Evolutionary conservation across 2,329 filamentous ascomycete genomes (phyloP), one percentile per base, ranked within the genome.

Genomic region (Sporothrix inflata): DNA sequence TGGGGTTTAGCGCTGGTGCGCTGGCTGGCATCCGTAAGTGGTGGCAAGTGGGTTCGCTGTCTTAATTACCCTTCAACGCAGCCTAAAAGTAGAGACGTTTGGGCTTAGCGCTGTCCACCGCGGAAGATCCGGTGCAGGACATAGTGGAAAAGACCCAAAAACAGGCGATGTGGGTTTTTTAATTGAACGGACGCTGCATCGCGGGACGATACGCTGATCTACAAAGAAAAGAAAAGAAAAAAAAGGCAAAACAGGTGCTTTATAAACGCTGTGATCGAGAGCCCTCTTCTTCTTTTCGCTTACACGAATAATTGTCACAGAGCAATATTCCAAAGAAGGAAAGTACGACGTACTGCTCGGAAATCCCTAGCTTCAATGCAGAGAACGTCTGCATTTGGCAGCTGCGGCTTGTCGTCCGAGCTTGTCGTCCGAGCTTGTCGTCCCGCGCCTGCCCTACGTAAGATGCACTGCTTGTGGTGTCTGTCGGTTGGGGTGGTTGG

Each of bases 1-100:
- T 69, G 66, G 66, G 66, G 66, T 69, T 55, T 69, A 69, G 66
- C 21, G 66, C 49, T 57, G 42, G 63, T 67, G 66, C 16, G 42
- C 63, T 66, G 38, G n/a, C 38, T 42, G 34, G 60, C 60, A 45
- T 65, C 38, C 38, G 38, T 63, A 16, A 40, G 38, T 63, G 57
- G 40, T 21, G 30, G 30, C 16, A 19, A 12, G 57, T 19, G n/a
- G 38, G 9, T 21, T 21, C 16, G 30, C 57, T 27, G 60, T 42
- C 14, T 49, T n/a, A n/a, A n/a, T n/a, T 30, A 34, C 61, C 57
- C 27, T 16, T 47, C 11, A 47, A 66, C 40, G 42, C 63, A 66
- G 63, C 63, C 24, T 49, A 66, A 12, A 19, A 47, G 51, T 55
- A 55, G 24, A 21, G 14, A 9, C 27, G 45, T 67, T 49, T 67